These are phyloP conservation scores for Wickerhamomyces strasburgensis DNA, from an alignment of 805 yeast species.

Conservation along the genomic window DNA sequence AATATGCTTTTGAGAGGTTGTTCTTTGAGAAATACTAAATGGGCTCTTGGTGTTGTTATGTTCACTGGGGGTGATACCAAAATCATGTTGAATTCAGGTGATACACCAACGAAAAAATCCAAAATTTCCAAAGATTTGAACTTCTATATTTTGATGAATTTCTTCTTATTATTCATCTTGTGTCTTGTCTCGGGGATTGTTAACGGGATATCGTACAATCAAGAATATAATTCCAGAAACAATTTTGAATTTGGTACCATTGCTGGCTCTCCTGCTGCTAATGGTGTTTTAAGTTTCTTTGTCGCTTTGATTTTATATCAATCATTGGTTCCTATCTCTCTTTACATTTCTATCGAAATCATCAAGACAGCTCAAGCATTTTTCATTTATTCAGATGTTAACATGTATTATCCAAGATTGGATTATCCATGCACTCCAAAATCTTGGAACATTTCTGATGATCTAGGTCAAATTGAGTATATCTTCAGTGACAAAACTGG, in stretches of 20 bases:
- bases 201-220: conserved; percentile 60
- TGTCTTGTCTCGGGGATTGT: conserved; percentile 68
- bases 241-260: conserved; percentile 66
- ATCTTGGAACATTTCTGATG: conserved; percentile 83
- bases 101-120: conserved; percentile 73
- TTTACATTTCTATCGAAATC: conserved; percentile 77
- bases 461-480: conserved; percentile 80
- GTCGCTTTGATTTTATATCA: conserved; percentile 74
- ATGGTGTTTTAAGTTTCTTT: conserved; percentile 69
- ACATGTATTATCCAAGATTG: conserved; percentile 60
- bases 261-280: conserved; percentile 58
- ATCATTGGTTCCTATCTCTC: conserved; percentile 76
- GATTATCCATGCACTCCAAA: conserved; percentile 84
- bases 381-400: conserved; percentile 71
- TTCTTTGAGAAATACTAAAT: conserved; percentile 71
- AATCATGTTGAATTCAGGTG: conserved; percentile 76
- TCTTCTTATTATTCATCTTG: conserved; percentile 53
- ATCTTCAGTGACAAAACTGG: conserved; percentile 84
- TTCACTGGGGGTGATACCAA: conserved; percentile 79
- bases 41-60: conserved; percentile 74
- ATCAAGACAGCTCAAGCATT: conserved; percentile 79
- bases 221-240: conserved; percentile 45
- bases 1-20: conserved; percentile 73
- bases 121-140: conserved; percentile 71
- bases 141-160: conserved; percentile 63